Evolutionary conservation across 805 yeast species (phyloP).

Genomic region (Isabelozyma pseudorhagii): DNA sequence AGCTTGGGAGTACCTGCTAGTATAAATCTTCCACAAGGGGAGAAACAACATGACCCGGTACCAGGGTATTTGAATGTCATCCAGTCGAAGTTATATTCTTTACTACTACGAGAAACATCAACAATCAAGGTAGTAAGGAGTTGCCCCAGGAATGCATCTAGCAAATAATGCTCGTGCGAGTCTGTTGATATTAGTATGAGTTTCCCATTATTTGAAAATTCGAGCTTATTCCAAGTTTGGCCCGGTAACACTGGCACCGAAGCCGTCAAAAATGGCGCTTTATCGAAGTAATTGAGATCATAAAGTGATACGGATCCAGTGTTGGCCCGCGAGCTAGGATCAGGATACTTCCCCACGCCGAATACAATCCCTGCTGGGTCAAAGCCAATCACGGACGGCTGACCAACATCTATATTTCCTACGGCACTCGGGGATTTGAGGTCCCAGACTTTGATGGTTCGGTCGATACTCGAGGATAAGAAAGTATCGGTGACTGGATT

Average conservation of each 20-base stretch:
- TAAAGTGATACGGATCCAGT: constrained; percentile 46
- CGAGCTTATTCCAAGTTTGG: constrained; percentile 58
- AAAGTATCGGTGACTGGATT: constrained; percentile 66
- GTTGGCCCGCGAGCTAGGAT: constrained; percentile 19
- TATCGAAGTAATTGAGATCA: constrained; percentile 56
- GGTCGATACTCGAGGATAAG: constrained; percentile 68
- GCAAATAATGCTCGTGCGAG: constrained; percentile 51
- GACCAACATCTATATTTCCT: constrained; percentile 53
- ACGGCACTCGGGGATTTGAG: constrained; percentile 61
- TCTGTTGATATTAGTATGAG: constrained; percentile 55
- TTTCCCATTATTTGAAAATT: constrained; percentile 78
- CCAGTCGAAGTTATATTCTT: constrained; percentile 11
- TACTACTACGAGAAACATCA: constrained; percentile 2
- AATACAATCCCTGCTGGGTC: constrained; percentile 86
- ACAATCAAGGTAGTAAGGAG: constrained; percentile 26
- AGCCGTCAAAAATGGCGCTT: constrained; percentile 47
- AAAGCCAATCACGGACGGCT: constrained; percentile 58
- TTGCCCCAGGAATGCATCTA: constrained; percentile 70
- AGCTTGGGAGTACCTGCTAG: constrained; percentile 27
- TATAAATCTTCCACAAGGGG: constrained; percentile 40
- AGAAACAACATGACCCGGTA: constrained; percentile 31
- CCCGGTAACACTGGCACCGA: constrained; percentile 15
- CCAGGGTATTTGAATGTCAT: constrained; percentile 28
- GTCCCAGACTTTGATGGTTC: constrained; percentile 88
- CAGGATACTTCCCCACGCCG: constrained; percentile 49